A percentile compares a stretch with the other conserved stretches of the same genome.
These are phyloP conservation scores for Croton laevigatus DNA, from an alignment of 441 rosid species.

Conservation along the genomic window DNA sequence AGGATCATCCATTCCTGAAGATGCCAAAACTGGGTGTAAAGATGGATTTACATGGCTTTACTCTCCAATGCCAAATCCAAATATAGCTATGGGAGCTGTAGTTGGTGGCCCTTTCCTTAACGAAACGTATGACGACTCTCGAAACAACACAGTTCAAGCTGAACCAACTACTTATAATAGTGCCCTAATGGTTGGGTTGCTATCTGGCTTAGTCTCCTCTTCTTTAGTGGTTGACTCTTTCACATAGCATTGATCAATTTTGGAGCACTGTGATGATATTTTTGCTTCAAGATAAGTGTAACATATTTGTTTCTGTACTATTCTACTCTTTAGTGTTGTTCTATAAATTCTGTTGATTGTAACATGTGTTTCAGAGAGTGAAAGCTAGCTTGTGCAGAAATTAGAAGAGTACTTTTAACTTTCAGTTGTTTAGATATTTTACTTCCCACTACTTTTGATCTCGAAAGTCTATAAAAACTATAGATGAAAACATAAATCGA, in stretches of 20 bases:
- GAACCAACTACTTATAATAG: slow-evolving; percentile 83
- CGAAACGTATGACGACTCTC: slow-evolving; percentile 59
- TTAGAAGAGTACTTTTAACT: too few species aligned
- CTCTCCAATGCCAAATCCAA: slow-evolving; percentile 63
- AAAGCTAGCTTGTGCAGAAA: too few species aligned
- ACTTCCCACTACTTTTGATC: too few species aligned
- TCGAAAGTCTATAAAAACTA: too few species aligned
- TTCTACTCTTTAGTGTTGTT: too few species aligned
- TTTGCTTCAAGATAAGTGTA: too few species aligned
- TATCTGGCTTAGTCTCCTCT: slow-evolving; percentile 69
- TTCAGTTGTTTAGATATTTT: too few species aligned
- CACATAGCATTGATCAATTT: neutral
- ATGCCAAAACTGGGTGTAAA: slow-evolving; percentile 61
- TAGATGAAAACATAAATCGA: too few species aligned
- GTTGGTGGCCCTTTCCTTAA: slow-evolving; percentile 86
- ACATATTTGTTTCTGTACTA: too few species aligned
- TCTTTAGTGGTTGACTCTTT: slow-evolving; percentile 54
- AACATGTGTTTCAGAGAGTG: too few species aligned
- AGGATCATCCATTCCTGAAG: slow-evolving; percentile 79
- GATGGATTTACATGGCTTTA: slow-evolving; percentile 69
- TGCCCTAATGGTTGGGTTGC: slow-evolving; percentile 73
- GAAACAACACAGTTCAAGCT: slow-evolving; percentile 67
- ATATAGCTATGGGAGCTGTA: slow-evolving; percentile 70
- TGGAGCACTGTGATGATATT: too few species aligned
- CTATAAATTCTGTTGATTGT: too few species aligned